Conservation (phyloP, 2,329 filamentous ascomycete genomes). For the Colletotrichum cuscutae region DNA sequence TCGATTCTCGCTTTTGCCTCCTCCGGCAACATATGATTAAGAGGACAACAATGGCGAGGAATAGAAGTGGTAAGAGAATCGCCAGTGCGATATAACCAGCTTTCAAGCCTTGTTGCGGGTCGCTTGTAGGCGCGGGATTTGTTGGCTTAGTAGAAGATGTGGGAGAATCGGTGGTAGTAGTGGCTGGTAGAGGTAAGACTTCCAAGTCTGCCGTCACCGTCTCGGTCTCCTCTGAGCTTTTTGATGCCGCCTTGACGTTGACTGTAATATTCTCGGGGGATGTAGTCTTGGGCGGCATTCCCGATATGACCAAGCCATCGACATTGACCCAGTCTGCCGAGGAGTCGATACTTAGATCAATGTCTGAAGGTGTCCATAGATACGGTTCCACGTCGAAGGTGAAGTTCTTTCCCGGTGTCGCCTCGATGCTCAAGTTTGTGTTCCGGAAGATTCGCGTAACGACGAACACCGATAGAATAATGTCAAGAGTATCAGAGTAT, state of each 20-base stretch:
- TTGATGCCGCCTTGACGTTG: slow-evolving; percentile 45
- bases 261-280: slow-evolving; percentile 40
- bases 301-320: slow-evolving; percentile 51
- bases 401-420: slow-evolving; percentile 53
- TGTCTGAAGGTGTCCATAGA: slow-evolving; percentile 51
- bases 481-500: slow-evolving; percentile 67
- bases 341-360: slow-evolving; percentile 50
- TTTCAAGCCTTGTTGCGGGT: slow-evolving; percentile 7
- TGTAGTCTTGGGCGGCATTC: slow-evolving; percentile 50
- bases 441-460: slow-evolving; percentile 52
- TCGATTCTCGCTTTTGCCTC: slow-evolving; percentile 29
- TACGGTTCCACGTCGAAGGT: slow-evolving; percentile 55
- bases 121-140: slow-evolving; percentile 35
- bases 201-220: slow-evolving; percentile 50
- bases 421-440: slow-evolving; percentile 51
- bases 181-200: slow-evolving; percentile 44
- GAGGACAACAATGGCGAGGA: slow-evolving; percentile 21
- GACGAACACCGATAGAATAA: slow-evolving; percentile 57
- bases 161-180: slow-evolving; percentile 38
- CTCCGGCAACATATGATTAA: slow-evolving; percentile 43
- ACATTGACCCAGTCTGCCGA: slow-evolving; percentile 55
- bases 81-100: slow-evolving; percentile 33
- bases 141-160: slow-evolving; percentile 39
- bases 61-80: slow-evolving; percentile 27
- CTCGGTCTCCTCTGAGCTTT: slow-evolving; percentile 46